These are phyloP conservation scores for Xylariaceae sp. DNA, from an alignment of 2,329 filamentous ascomycete species.

Conservation along the genomic window DNA sequence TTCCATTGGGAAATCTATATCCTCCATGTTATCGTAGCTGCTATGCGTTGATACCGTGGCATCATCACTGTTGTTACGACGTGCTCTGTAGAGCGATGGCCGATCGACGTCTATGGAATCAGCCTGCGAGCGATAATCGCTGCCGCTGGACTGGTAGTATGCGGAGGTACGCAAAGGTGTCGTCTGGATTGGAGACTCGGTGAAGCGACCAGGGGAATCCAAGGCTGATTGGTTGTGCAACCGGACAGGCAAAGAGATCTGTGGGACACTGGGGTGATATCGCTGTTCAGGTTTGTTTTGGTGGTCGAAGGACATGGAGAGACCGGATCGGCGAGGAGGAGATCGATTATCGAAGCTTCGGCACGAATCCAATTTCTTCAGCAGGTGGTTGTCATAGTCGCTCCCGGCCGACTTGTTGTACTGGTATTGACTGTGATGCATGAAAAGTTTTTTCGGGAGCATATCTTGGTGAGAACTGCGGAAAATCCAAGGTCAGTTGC, in stretches of 20 bases:
- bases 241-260: slow-evolving; percentile 44
- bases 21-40: slow-evolving; percentile 47
- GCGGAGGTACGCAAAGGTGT: slow-evolving; percentile 42
- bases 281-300: slow-evolving; percentile 36
- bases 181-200: slow-evolving; percentile 44
- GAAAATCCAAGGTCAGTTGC: slow-evolving; percentile 8
- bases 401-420: slow-evolving; percentile 38
- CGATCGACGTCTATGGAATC: slow-evolving; percentile 44
- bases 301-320: slow-evolving; percentile 40
- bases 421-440: slow-evolving; percentile 46
- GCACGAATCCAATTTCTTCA: slow-evolving; percentile 51
- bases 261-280: slow-evolving; percentile 32
- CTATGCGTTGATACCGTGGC: slow-evolving; percentile 40
- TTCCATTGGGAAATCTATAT: slow-evolving; percentile 43
- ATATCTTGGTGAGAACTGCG: slow-evolving; percentile 39
- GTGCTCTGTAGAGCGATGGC: slow-evolving; percentile 41
- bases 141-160: slow-evolving; percentile 36
- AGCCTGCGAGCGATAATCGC: slow-evolving; percentile 41
- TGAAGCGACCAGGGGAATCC: slow-evolving; percentile 41
- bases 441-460: slow-evolving; percentile 40
- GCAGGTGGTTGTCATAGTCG: slow-evolving; percentile 46
- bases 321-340: slow-evolving; percentile 39
- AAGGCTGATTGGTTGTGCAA: slow-evolving; percentile 39
- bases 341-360: slow-evolving; percentile 42
- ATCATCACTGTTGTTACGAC: slow-evolving; percentile 51